phyloP scores from a whole-genome alignment of 2,329 filamentous ascomycete genomes.

The Colletotrichum abscissum region DNA sequence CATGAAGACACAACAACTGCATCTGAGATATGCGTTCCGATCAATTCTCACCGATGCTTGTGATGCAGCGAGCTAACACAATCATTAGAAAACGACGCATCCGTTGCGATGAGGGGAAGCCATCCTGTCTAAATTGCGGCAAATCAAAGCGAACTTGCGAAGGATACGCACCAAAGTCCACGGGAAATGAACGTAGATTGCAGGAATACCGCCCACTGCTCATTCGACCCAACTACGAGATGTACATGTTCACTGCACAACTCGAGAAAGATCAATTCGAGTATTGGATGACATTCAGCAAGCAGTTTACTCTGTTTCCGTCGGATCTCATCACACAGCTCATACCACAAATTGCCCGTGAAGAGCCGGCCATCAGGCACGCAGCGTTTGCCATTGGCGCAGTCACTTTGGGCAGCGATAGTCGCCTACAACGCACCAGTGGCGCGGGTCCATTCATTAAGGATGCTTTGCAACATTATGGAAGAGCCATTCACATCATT shows the following conservation, averaged over 20 bases:
- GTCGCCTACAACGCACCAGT: constrained; percentile 23
- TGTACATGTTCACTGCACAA: constrained; percentile 9
- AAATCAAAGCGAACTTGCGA: constrained; percentile 1
- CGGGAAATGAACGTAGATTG: neutral
- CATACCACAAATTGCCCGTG: constrained; percentile 37
- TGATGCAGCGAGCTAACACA: too few relatives aligned
- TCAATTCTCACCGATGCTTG: neutral
- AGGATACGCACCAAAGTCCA: neutral
- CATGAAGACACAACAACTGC: neutral
- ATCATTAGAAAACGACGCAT: neutral
- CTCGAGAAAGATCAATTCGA: constrained; percentile 23
- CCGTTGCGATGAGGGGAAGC: constrained; percentile 10
- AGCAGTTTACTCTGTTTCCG: constrained; percentile 21
- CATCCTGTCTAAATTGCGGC: neutral
- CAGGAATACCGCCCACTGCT: neutral
- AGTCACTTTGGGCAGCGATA: constrained; percentile 44
- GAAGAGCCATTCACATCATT: constrained; percentile 50
- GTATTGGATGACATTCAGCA: constrained; percentile 17
- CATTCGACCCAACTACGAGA: constrained; percentile 15
- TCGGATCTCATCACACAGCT: constrained; percentile 11
- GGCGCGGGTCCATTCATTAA: neutral
- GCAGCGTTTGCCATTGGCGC: constrained; percentile 55
- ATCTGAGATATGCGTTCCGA: neutral
- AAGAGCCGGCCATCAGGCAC: constrained; percentile 45
- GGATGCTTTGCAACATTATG: constrained; percentile 51